Percentiles rank a stretch among this genome's conserved stretches.
These are phyloP conservation scores for Candida sakaeoensis DNA, from an alignment of 805 yeast genomes.

Conservation along the genomic window DNA sequence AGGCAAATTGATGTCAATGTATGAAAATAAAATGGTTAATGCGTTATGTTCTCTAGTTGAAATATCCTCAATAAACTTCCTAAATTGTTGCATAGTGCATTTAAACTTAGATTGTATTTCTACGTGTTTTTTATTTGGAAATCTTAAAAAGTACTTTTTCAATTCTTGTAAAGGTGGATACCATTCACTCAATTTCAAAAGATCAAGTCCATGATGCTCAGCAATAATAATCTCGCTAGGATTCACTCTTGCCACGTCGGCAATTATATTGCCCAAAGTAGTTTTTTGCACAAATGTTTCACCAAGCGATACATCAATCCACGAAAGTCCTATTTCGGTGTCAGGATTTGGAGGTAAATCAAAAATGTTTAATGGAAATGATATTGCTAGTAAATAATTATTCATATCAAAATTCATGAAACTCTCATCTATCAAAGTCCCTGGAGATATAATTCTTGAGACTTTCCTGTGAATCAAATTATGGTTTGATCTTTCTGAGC, in stretches of 20 bases:
- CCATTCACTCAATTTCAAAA: constrained; percentile 48
- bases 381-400: constrained; percentile 65
- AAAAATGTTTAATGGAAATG: constrained; percentile 49
- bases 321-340: constrained; percentile 63
- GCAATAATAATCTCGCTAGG: constrained; percentile 78
- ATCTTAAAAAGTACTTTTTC: constrained; percentile 57
- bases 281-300: constrained; percentile 68
- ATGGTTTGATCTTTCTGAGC: constrained; percentile 17
- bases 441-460: constrained; percentile 82
- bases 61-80: constrained; percentile 29
- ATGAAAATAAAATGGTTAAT: constrained; percentile 54
- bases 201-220: constrained; percentile 37
- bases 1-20: constrained; percentile 72
- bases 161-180: constrained; percentile 56
- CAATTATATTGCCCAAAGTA: constrained; percentile 52
- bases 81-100: constrained; percentile 32
- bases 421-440: constrained; percentile 85
- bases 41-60: constrained; percentile 55
- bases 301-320: constrained; percentile 90
- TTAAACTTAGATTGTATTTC: constrained; percentile 32
- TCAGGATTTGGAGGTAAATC: constrained; percentile 37
- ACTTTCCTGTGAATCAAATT: constrained; percentile 60
- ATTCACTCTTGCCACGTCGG: constrained; percentile 71
- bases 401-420: constrained; percentile 70
- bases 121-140: constrained; percentile 33